A percentile compares a stretch with the other conserved stretches of the same genome.
These are phyloP conservation scores for Quercus berberidifolia DNA, from an alignment of 306 rosid genomes.

Conservation along the genomic window DNA sequence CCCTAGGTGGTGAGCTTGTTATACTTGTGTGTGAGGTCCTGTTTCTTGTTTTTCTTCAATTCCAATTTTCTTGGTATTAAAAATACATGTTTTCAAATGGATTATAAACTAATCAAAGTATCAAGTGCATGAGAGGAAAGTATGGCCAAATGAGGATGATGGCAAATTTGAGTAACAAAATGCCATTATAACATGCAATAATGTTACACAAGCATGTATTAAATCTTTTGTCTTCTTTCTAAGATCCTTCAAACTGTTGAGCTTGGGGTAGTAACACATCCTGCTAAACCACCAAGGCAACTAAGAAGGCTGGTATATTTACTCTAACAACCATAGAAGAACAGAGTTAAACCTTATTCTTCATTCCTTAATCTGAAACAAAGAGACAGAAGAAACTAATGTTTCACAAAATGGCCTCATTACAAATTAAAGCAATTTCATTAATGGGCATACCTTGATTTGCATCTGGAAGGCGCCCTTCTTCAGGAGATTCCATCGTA, in stretches of 20 bases:
- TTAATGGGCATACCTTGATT: slow-evolving; percentile 44
- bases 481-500: slow-evolving; percentile 44
- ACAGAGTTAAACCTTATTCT: not conserved
- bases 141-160: not conserved
- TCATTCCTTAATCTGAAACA: not conserved
- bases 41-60: no score
- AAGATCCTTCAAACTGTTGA: no score
- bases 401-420: not conserved
- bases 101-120: not conserved
- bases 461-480: slow-evolving; percentile 92
- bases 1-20: no score
- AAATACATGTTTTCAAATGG: not conserved
- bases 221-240: no score
- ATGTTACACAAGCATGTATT: no score
- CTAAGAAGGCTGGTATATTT: not conserved
- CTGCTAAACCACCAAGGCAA: no score
- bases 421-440: not conserved
- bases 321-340: not conserved
- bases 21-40: no score
- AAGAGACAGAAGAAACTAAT: not conserved
- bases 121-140: no score
- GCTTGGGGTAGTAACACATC: no score
- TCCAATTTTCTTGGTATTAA: no score
- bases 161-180: no score
- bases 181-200: no score